Percentiles rank a stretch among this genome's conserved stretches.
Evolutionary conservation across 2,329 filamentous ascomycete genomes (phyloP).

Genomic region (Xylaria sp.): DNA sequence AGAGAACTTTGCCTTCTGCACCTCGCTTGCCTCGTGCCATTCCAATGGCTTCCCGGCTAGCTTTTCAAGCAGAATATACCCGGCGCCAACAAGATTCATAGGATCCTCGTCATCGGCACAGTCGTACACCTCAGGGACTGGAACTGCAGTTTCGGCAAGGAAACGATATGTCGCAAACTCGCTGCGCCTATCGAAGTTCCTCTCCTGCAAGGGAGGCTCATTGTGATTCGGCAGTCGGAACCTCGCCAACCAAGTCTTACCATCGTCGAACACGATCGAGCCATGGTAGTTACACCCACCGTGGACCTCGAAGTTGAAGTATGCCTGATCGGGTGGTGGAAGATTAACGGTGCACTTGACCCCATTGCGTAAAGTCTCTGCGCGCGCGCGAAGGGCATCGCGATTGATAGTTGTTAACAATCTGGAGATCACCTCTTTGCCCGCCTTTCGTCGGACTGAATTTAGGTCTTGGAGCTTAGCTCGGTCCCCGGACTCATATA

Average conservation of each 20-base stretch:
- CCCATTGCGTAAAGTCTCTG: conserved; percentile 27
- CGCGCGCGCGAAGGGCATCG: conserved; percentile 29
- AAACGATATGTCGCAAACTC: conserved; percentile 36
- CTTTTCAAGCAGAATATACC: conserved; percentile 36
- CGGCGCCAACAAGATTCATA: conserved; percentile 32
- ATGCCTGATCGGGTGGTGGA: conserved; percentile 34
- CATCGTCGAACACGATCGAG: conserved; percentile 35
- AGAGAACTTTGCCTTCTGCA: conserved; percentile 30
- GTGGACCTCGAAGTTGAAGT: conserved; percentile 30
- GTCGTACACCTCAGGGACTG: conserved; percentile 33
- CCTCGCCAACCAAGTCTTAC: conserved; percentile 34
- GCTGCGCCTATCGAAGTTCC: conserved; percentile 35
- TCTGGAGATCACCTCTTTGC: conserved; percentile 30
- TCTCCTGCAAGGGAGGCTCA: conserved; percentile 32
- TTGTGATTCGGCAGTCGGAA: conserved; percentile 35
- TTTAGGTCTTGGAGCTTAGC: conserved; percentile 26
- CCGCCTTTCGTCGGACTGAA: conserved; percentile 25
- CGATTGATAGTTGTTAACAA: conserved; percentile 32
- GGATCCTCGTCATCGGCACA: conserved; percentile 34
- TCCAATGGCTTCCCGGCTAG: conserved; percentile 32
- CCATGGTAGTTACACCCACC: conserved; percentile 32
- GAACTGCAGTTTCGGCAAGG: conserved; percentile 30
- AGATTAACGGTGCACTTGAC: conserved; percentile 32
- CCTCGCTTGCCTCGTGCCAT: conserved; percentile 31
- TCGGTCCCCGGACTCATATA: conserved; percentile 28